Conservation (phyloP, 2,329 filamentous ascomycete genomes). For the Aureobasidium lini region DNA sequence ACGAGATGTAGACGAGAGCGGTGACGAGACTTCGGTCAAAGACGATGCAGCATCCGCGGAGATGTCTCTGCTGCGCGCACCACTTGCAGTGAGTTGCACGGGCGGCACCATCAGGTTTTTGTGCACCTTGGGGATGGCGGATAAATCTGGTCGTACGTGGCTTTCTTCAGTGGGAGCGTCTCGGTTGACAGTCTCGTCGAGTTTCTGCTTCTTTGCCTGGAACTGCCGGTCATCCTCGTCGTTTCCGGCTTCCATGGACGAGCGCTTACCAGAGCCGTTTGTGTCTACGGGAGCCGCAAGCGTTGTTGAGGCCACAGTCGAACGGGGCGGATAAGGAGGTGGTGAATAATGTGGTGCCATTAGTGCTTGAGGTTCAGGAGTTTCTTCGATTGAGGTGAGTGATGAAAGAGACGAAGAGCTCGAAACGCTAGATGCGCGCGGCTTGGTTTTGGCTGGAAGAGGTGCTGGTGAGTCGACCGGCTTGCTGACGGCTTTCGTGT, state of each 20-base stretch:
- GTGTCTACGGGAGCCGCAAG: background rate
- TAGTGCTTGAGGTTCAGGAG: too few species aligned
- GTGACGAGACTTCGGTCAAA: conserved; percentile 26
- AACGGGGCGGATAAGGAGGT: conserved; percentile 10
- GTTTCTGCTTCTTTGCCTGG: conserved; percentile 28
- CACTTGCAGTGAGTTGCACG: conserved; percentile 12
- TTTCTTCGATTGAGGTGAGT: conserved; percentile 28
- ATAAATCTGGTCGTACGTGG: conserved; percentile 22
- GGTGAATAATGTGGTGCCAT: too few species aligned
- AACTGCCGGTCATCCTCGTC: conserved; percentile 23
- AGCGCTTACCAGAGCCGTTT: conserved; percentile 24
- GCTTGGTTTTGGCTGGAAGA: background rate
- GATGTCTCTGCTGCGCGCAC: background rate
- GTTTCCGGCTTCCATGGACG: conserved; percentile 28
- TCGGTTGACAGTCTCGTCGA: conserved; percentile 23
- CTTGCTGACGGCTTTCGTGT: background rate
- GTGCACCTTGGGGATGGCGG: conserved; percentile 1
- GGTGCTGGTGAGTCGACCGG: background rate
- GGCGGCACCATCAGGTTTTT: conserved; percentile 10
- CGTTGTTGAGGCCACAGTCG: background rate
- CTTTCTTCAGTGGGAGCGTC: conserved; percentile 26
- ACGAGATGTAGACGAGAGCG: conserved; percentile 24
- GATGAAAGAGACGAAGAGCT: conserved; percentile 29
- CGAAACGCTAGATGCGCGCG: conserved; percentile 22
- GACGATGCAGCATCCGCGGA: conserved; percentile 22